phyloP scores from a whole-genome alignment of 139 green algal species.

The Eudorina sp. region DNA sequence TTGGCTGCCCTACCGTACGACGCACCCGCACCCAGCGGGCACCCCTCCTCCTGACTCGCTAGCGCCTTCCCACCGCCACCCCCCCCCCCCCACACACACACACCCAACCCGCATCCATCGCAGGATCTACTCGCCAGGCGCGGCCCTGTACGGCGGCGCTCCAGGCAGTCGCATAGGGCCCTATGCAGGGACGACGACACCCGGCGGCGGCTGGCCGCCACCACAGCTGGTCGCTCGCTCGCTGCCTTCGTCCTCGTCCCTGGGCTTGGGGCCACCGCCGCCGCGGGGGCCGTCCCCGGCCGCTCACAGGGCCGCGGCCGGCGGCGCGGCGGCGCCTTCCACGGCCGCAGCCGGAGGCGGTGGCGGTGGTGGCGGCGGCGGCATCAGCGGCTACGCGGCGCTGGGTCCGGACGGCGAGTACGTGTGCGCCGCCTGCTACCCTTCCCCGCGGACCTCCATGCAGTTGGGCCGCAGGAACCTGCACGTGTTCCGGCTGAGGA shows the following conservation, averaged over 20 bases:
- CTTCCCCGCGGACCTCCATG: conserved; percentile 62
- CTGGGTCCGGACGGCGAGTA: conserved; percentile 72
- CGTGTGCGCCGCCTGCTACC: conserved; percentile 75
- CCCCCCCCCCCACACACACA: neutral
- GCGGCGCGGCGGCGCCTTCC: neutral
- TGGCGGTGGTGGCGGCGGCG: neutral
- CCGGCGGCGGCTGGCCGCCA: neutral
- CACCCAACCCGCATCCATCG: no score
- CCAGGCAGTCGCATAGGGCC: neutral
- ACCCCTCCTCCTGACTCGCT: no score
- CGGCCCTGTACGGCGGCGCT: conserved; percentile 9
- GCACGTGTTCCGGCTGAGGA: conserved; percentile 75
- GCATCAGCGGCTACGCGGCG: neutral
- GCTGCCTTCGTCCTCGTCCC: no score
- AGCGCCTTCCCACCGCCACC: neutral
- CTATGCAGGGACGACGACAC: no score
- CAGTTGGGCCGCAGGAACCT: conserved; percentile 82
- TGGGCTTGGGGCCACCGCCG: neutral
- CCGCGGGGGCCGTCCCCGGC: neutral
- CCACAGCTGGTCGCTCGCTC: no score
- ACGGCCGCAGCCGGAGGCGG: neutral
- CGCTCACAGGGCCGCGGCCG: no score
- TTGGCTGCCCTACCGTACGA: no score
- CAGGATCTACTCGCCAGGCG: conserved; percentile 6
- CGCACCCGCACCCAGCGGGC: no score